phyloP scores from a whole-genome alignment of 352 stramenopile species.

The Phytophthora megakarya region DNA sequence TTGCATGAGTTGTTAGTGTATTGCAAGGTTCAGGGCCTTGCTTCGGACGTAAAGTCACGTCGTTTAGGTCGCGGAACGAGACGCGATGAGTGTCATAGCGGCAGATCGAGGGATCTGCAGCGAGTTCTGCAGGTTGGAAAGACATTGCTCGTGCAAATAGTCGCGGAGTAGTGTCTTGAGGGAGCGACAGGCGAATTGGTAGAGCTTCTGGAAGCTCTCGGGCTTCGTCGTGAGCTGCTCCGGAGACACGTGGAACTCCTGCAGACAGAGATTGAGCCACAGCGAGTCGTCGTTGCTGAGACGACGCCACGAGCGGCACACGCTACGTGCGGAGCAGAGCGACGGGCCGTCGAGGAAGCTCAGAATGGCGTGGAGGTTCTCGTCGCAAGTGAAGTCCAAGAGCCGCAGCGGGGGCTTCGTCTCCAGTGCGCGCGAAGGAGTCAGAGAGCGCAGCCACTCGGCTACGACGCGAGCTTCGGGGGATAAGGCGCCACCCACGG shows the following conservation, averaged over 20 bases:
- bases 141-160: slow-evolving; percentile 80
- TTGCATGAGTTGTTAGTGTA: slow-evolving; percentile 22
- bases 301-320: slow-evolving; percentile 61
- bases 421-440: slow-evolving; percentile 28
- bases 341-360: slow-evolving; percentile 74
- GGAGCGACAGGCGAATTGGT: slow-evolving; percentile 76
- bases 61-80: slow-evolving; percentile 23
- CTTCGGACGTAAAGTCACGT: slow-evolving; percentile 6
- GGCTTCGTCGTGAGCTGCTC: slow-evolving; percentile 61
- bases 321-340: slow-evolving; percentile 56
- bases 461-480: slow-evolving; percentile 37
- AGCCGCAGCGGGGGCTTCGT: slow-evolving; percentile 35
- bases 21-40: slow-evolving; percentile 8
- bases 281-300: slow-evolving; percentile 62
- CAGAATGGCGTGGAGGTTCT: slow-evolving; percentile 67
- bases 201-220: slow-evolving; percentile 74
- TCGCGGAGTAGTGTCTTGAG: slow-evolving; percentile 78
- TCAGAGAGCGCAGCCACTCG: slow-evolving; percentile 44
- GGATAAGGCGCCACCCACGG: slow-evolving; percentile 33
- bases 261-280: slow-evolving; percentile 70
- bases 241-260: slow-evolving; percentile 80
- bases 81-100: slow-evolving; percentile 60
- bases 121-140: slow-evolving; percentile 71
- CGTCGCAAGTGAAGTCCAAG: slow-evolving; percentile 78
- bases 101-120: slow-evolving; percentile 63